Evolutionary conservation across 208 protist genomes (phyloP), one percentile per base, ranked within the genome.

Genomic region (Trypanosoma theileri): DNA sequence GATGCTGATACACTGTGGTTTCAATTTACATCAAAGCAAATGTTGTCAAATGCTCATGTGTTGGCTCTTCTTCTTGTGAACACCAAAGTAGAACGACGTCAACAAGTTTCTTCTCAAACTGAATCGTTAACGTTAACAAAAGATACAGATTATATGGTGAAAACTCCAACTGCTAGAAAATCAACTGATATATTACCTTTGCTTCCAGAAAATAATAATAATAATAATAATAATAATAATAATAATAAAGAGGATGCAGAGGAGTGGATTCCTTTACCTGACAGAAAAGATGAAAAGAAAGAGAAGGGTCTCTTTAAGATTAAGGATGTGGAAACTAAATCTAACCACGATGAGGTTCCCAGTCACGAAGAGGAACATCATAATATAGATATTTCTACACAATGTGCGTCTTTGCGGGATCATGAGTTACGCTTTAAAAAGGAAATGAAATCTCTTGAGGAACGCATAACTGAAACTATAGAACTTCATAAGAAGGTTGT

Each of bases 61-160:
- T 44, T 65, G 6, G 59, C 59, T 31, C 46, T 65, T 11, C 40
- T 65, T 65, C 59, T 65, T 31, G 1, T 65, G 0, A 65, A 65
- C n/a, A 51, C 59, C 6, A 65, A 65, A 31, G 28, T 65, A 44
- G 59, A 65, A 31, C 42, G 59, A 55, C 17, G 54, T 22, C 10
- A 21, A 11, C 8, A n/a, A 8, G 40, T 44, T 10, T 8, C n/a
- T 19, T 13, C n/a, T 9, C 3, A 21, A 21, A 31, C 26, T 28
- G 7, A 1, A n/a, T 21, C 16, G 13, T 42, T n/a, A 9, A 4
- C 19, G 4, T 4, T 59, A n/a, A 59, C 63, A 3, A 46, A 13
- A 26, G 52, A 68, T 13, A 13, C 28, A 13, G 26, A 51, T 21
- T 50, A 10, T n/a, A 55, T 59, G 3, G 8, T 45, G 16, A 16